These are phyloP conservation scores for Amniculicola lignicola DNA, from an alignment of 495 filamentous ascomycete species.

Conservation along the genomic window DNA sequence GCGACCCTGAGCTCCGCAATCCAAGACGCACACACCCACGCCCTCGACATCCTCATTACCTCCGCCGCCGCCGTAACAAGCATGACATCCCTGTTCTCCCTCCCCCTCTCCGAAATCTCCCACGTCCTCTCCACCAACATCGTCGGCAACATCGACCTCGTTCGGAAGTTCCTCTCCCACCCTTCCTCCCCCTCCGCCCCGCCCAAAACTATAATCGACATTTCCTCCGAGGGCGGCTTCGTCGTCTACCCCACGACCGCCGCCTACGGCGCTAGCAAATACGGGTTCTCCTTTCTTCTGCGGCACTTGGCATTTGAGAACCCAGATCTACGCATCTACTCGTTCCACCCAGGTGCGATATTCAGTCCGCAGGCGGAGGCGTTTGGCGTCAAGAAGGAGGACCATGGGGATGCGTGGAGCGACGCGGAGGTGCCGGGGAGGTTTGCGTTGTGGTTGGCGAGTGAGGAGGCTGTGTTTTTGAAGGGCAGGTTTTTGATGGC, in stretches of 20 bases:
- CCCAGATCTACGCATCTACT: not conserved
- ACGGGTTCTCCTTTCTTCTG: not conserved
- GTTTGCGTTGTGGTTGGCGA: constrained; percentile 49
- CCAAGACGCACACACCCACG: not conserved
- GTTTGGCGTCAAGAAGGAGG: not conserved
- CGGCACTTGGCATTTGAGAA: not conserved
- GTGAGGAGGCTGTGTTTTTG: constrained; percentile 49
- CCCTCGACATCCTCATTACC: constrained; percentile 5
- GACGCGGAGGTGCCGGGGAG: not conserved
- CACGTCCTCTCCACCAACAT: constrained; percentile 6
- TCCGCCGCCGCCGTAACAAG: not conserved
- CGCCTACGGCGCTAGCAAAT: constrained; percentile 1
- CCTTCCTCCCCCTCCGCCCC: not conserved
- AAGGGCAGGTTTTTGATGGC: constrained; percentile 49
- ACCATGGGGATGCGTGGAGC: not conserved
- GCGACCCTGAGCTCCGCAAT: not conserved
- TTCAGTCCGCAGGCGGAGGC: not conserved
- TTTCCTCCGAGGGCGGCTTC: constrained; percentile 32
- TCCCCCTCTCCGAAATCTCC: not conserved
- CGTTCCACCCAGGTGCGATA: constrained; percentile 7
- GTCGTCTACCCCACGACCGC: not conserved
- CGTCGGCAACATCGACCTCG: constrained; percentile 9
- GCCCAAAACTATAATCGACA: constrained; percentile 3
- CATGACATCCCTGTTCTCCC: not conserved
- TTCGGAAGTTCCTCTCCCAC: not conserved